phyloP scores from a whole-genome alignment of 2,329 filamentous ascomycete species.

The Neonectria punicea region DNA sequence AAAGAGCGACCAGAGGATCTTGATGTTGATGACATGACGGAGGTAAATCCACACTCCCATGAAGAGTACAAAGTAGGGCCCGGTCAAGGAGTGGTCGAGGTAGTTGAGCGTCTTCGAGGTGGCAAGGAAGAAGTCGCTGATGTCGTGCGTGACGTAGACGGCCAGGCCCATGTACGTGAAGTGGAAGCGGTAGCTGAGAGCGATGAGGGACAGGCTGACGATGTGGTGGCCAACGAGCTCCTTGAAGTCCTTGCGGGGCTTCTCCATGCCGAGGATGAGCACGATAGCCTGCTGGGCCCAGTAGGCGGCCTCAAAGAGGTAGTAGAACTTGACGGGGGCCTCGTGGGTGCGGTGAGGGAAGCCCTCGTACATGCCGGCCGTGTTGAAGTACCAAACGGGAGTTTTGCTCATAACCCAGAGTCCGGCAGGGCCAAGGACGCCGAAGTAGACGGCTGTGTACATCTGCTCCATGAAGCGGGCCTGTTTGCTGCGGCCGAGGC shows the following conservation, averaged over 20 bases:
- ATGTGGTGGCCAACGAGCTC: conserved; percentile 93
- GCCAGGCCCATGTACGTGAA: conserved; percentile 95
- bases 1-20: conserved; percentile 79
- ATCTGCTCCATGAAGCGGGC: conserved; percentile 95
- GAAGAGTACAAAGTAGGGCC: conserved; percentile 86
- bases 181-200: conserved; percentile 91
- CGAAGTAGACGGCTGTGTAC: conserved; percentile 94
- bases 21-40: conserved; percentile 85
- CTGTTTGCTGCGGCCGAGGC: conserved; percentile 82
- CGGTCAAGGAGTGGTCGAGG: conserved; percentile 80
- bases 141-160: conserved; percentile 94
- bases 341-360: conserved; percentile 88
- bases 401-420: conserved; percentile 91
- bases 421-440: conserved; percentile 81
- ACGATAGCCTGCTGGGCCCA: conserved; percentile 97
- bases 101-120: conserved; percentile 95
- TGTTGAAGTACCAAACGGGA: conserved; percentile 98
- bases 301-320: conserved; percentile 92
- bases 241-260: conserved; percentile 93
- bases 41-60: conserved; percentile 88
- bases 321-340: conserved; percentile 91
- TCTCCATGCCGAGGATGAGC: conserved; percentile 86
- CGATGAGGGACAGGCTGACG: conserved; percentile 86
- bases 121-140: conserved; percentile 94
- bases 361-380: conserved; percentile 85